phyloP scores from a whole-genome alignment of 345 rosid species.

The Brassica incana region DNA sequence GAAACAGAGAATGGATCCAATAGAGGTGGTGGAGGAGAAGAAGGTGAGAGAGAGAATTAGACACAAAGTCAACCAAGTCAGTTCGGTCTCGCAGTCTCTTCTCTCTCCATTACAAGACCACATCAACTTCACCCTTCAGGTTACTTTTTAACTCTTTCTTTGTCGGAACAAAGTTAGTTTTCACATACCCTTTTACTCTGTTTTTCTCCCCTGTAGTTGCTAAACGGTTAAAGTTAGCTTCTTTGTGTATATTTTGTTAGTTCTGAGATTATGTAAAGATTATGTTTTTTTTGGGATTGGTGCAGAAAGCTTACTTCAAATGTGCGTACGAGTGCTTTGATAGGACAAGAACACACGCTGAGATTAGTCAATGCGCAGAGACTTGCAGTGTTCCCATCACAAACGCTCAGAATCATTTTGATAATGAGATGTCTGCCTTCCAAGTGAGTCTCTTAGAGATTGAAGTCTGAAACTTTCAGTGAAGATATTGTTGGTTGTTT shows the following conservation, averaged over 20 bases:
- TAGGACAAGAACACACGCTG: slow-evolving; percentile 65
- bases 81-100: slow-evolving; percentile 64
- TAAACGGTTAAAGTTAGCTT: neutral
- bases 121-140: slow-evolving; percentile 92
- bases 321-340: slow-evolving; percentile 96
- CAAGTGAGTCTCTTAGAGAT: slow-evolving; percentile 50
- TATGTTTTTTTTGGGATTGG: neutral
- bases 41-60: slow-evolving; percentile 65
- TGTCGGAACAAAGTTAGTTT: neutral
- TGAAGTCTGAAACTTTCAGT: neutral
- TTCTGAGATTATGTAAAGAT: neutral
- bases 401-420: slow-evolving; percentile 69
- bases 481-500: neutral
- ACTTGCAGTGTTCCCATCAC: slow-evolving; percentile 77
- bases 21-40: slow-evolving; percentile 60
- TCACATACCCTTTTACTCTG: neutral
- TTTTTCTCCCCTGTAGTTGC: neutral
- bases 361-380: slow-evolving; percentile 76
- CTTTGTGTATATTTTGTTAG: neutral
- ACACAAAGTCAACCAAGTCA: slow-evolving; percentile 65
- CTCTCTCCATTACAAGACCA: slow-evolving; percentile 82
- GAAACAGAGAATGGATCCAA: slow-evolving; percentile 49
- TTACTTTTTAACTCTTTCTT: slow-evolving; percentile 3
- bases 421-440: slow-evolving; percentile 78
- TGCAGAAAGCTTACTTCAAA: slow-evolving; percentile 90